Evolutionary conservation across 306 rosid genomes (phyloP), one percentile per base, ranked within the genome.

Genomic region (Sindora glabra): DNA sequence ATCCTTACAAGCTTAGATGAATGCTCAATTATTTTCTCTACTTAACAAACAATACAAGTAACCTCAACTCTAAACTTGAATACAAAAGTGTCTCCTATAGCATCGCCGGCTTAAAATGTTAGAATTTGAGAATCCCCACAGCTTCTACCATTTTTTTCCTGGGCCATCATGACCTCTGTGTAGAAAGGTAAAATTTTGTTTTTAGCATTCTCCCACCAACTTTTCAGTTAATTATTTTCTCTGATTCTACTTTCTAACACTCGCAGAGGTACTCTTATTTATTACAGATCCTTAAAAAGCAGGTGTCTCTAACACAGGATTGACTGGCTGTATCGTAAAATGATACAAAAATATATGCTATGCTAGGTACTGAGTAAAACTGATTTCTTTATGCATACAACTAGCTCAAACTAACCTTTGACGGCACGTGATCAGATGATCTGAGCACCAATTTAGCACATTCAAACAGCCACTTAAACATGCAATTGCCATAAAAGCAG

Each of bases 401-500:
- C n/a, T 48, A 74, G 51, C 46, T 41, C 14, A 40, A 41, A 23
- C 14, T 39, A 14, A 22, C 54, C 37, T 41, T n/a, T 16, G 41
- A 15, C 11, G 11, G 27, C 45, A 41, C n/a, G 21, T 14, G 12
- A 23, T 23, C 21, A 37, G 13, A n/a, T 16, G 26, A 11, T 16
- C 12, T 9, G 22, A 21, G 18, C 21, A 9, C 23, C 3, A 21
- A 56, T 5, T 16, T 56, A 6, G 42, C 22, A 32, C 25, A 7
- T 6, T 18, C 5, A 53, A 1, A 40, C 37, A 25, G 26, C 69
- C 8, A 68, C 55, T 32, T 38, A 65, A 12, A 45, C 56, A 73
- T 62, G 61, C 14, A 68, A 51, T 46, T 37, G 46, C 63, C 53
- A 65, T 39, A 68, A 40, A 57, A 51, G 25, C 46, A 26, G 23